Conservation (phyloP, 139 green algal species). For the Pycnococcus provasolii region DNA sequence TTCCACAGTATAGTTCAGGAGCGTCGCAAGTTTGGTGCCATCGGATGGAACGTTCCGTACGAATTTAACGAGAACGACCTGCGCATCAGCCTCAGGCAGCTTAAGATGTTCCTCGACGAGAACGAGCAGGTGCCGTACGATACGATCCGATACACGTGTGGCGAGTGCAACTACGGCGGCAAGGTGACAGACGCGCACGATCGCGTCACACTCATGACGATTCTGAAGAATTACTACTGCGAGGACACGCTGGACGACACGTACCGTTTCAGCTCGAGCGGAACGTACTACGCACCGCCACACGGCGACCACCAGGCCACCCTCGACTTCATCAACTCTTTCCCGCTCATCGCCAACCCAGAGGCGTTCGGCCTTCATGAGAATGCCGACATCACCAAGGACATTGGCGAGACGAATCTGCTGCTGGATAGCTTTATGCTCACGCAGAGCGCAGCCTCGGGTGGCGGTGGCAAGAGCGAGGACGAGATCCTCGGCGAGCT, state of each 20-base stretch:
- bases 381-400: slow-evolving; percentile 70
- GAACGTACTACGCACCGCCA: slow-evolving; percentile 49
- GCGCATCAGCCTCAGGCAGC: slow-evolving; percentile 52
- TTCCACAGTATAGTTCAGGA: slow-evolving; percentile 56
- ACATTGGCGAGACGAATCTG: slow-evolving; percentile 55
- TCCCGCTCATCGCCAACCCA: slow-evolving; percentile 26
- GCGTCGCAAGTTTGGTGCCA: slow-evolving; percentile 59
- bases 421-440: slow-evolving; percentile 47
- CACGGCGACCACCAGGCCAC: slow-evolving; percentile 40
- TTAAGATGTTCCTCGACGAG: slow-evolving; percentile 66
- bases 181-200: slow-evolving; percentile 66
- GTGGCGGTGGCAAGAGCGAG: slow-evolving; percentile 22
- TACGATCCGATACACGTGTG: slow-evolving; percentile 49
- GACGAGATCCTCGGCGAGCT: slow-evolving; percentile 49
- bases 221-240: slow-evolving; percentile 49
- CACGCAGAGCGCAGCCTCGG: slow-evolving; percentile 15
- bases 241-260: slow-evolving; percentile 32
- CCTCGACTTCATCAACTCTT: slow-evolving; percentile 33
- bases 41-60: slow-evolving; percentile 74
- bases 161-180: slow-evolving; percentile 70
- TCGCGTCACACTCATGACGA: slow-evolving; percentile 47
- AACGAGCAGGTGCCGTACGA: slow-evolving; percentile 33
- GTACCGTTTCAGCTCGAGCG: slow-evolving; percentile 48
- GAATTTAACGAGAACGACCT: slow-evolving; percentile 57
- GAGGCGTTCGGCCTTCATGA: slow-evolving; percentile 58